These are phyloP conservation scores for Trichoderma sp. DNA, from an alignment of 2,329 filamentous ascomycete species.

Conservation along the genomic window DNA sequence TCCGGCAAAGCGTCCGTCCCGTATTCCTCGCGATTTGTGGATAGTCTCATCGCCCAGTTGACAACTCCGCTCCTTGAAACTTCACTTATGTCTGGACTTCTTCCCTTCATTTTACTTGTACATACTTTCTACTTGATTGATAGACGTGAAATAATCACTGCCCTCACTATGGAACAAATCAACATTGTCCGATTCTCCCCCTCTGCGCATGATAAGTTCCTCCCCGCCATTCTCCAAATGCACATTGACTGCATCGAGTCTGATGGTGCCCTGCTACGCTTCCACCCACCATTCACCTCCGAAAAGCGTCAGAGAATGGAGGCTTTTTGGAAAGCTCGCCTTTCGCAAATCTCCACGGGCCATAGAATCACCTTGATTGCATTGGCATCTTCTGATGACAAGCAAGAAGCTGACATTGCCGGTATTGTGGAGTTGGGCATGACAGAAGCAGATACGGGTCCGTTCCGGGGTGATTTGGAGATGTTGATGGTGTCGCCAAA, in stretches of 20 bases:
- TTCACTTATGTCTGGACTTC: neutral
- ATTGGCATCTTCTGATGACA: neutral
- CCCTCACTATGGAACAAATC: neutral
- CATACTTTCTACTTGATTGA: too few relatives aligned
- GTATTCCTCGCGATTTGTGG: neutral
- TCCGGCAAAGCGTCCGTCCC: neutral
- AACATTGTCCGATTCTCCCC: conserved; percentile 5
- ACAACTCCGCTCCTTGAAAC: neutral
- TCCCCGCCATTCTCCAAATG: conserved; percentile 17
- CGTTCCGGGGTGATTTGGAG: conserved; percentile 25
- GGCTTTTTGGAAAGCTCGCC: conserved; percentile 22
- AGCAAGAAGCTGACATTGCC: neutral
- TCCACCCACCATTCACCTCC: conserved; percentile 25
- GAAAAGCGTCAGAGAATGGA: conserved; percentile 21
- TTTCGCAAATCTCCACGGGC: conserved; percentile 3
- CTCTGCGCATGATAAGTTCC: neutral
- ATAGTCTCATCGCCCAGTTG: neutral
- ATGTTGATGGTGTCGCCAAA: conserved; percentile 26
- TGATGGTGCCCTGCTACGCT: conserved; percentile 25
- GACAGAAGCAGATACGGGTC: conserved; percentile 23
- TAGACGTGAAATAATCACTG: neutral
- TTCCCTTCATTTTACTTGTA: neutral
- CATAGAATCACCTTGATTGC: conserved; percentile 21
- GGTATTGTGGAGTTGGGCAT: conserved; percentile 25
- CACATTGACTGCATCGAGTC: conserved; percentile 22